Evolutionary conservation across 2,329 filamentous ascomycete species (phyloP).

Genomic region (Sporothrix dimorphospora): DNA sequence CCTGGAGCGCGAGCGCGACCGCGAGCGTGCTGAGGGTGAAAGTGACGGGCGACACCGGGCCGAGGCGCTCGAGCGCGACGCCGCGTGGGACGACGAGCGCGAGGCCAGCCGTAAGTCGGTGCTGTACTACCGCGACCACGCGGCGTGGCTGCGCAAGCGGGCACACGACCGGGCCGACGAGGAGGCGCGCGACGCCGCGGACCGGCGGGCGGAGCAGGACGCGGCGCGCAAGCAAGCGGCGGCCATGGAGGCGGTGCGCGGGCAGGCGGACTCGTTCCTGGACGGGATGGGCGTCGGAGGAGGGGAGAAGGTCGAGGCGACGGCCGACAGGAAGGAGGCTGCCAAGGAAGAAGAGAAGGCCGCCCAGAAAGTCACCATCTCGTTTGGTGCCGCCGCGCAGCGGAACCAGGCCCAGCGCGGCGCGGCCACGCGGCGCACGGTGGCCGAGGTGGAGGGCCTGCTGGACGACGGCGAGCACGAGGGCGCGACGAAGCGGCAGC

Average conservation of each 20-base stretch:
- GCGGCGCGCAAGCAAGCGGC: slow-evolving; percentile 71
- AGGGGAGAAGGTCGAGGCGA: slow-evolving; percentile 57
- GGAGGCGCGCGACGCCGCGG: slow-evolving; percentile 75
- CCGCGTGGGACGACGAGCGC: slow-evolving; percentile 87
- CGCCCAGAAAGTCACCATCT: slow-evolving; percentile 73
- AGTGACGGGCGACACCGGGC: slow-evolving; percentile 68
- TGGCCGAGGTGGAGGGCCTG: slow-evolving; percentile 91
- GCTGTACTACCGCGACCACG: slow-evolving; percentile 85
- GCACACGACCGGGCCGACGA: slow-evolving; percentile 74
- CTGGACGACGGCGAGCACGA: slow-evolving; percentile 94
- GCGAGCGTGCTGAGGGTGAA: slow-evolving; percentile 74
- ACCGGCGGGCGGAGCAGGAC: slow-evolving; percentile 76
- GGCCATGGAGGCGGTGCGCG: slow-evolving; percentile 76
- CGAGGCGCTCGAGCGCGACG: slow-evolving; percentile 64
- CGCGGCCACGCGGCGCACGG: slow-evolving; percentile 69
- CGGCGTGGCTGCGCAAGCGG: slow-evolving; percentile 82
- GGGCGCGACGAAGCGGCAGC: slow-evolving; percentile 65
- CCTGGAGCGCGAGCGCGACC: slow-evolving; percentile 79
- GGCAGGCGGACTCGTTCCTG: slow-evolving; percentile 89
- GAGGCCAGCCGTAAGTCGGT: slow-evolving; percentile 73
- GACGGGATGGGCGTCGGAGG: slow-evolving; percentile 78
- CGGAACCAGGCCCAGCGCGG: slow-evolving; percentile 62
- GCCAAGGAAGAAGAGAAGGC: background rate
- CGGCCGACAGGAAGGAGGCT: background rate
- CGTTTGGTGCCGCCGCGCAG: slow-evolving; percentile 85